Evolutionary conservation across 2,329 filamentous ascomycete genomes (phyloP).

Genomic region (Sordariomycetes sp.): DNA sequence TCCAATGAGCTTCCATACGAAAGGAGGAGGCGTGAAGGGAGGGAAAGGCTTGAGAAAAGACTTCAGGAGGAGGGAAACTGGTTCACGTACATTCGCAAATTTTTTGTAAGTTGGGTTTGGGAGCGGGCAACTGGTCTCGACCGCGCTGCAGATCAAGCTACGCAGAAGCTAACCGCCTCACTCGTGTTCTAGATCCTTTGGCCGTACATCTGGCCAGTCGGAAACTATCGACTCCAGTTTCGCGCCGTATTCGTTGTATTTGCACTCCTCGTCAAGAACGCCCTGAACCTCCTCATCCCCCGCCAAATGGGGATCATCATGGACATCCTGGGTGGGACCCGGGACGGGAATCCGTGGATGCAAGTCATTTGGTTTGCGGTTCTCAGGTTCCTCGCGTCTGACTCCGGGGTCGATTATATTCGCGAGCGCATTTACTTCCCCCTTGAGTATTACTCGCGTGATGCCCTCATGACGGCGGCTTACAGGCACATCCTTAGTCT

Average conservation of each 20-base stretch:
- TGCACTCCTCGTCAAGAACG: conserved; percentile 57
- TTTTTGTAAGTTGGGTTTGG: conserved; percentile 31
- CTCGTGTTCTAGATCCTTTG: conserved; percentile 47
- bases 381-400: conserved; percentile 37
- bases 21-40: conserved; percentile 37
- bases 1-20: conserved; percentile 31
- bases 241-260: conserved; percentile 53
- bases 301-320: conserved; percentile 70
- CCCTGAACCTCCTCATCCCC: conserved; percentile 66
- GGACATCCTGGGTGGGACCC: conserved; percentile 44
- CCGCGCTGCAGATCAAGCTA: not conserved
- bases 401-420: conserved; percentile 39
- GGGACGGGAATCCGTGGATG: conserved; percentile 34
- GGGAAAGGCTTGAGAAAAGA: conserved; percentile 47
- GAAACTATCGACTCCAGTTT: conserved; percentile 51
- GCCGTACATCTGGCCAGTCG: conserved; percentile 66
- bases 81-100: conserved; percentile 64
- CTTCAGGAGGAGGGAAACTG: conserved; percentile 65
- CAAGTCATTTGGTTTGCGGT: conserved; percentile 37
- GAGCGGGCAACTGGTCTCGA: not conserved
- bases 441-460: conserved; percentile 42
- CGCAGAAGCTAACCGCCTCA: not conserved
- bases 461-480: conserved; percentile 37
- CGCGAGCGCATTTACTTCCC: conserved; percentile 44
- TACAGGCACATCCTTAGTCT: conserved; percentile 47